A percentile compares a stretch with the other conserved stretches of the same genome.
Conservation (phyloP, 1,284 basidiomycete genomes). For the Puccinia brachypodii region DNA sequence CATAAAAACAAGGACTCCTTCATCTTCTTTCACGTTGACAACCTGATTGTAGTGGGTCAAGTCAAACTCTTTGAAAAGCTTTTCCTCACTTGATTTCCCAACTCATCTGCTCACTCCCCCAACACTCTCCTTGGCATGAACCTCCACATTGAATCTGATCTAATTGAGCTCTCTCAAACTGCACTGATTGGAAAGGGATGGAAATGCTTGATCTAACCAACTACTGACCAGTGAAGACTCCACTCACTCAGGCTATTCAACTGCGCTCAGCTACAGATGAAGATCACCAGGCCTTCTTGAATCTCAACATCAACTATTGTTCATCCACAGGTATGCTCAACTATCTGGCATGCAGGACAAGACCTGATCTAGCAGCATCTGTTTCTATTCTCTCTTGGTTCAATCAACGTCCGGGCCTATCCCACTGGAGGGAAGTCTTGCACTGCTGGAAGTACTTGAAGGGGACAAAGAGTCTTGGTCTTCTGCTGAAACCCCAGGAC, state of each 20-base stretch:
- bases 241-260: background rate
- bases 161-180: background rate
- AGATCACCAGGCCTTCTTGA: background rate
- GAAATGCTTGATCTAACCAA: background rate
- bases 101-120: background rate
- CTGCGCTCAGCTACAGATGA: background rate
- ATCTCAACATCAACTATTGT: conserved; percentile 5
- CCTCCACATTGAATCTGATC: background rate
- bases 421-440: background rate
- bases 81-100: background rate
- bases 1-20: background rate
- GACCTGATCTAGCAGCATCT: background rate
- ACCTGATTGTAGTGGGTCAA: background rate
- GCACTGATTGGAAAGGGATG: background rate
- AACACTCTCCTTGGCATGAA: background rate
- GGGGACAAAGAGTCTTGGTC: background rate
- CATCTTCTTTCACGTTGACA: conserved; percentile 8
- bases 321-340: background rate
- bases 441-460: background rate
- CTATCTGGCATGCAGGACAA: background rate
- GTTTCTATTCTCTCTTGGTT: background rate
- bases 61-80: background rate
- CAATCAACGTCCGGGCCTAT: background rate
- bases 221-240: background rate
- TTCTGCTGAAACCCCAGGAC: background rate